Conservation (phyloP, 306 rosid species). For the Mucuna pruriens region DNA sequence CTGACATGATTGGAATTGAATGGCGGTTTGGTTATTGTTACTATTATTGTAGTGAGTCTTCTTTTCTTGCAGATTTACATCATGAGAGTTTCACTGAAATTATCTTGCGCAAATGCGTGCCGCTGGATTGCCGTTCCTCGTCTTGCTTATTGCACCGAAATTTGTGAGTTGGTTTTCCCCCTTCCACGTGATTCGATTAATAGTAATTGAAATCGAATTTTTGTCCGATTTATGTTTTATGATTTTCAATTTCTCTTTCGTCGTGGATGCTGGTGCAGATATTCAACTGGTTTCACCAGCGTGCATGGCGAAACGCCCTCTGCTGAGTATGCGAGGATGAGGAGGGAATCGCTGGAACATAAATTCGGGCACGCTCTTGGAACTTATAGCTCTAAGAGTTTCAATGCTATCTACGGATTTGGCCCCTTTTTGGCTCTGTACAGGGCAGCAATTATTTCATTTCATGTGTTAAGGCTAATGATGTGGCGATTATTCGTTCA, state of each 20-base stretch:
- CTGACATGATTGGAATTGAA: conserved; percentile 24
- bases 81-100: conserved; percentile 40
- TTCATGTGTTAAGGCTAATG: conserved; percentile 75
- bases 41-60: neutral
- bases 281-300: conserved; percentile 82
- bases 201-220: neutral
- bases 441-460: conserved; percentile 88
- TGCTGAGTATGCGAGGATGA: conserved; percentile 85
- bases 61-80: conserved; percentile 54
- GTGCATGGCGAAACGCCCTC: conserved; percentile 95
- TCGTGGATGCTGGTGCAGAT: conserved; percentile 56
- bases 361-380: conserved; percentile 83
- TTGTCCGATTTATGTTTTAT: neutral
- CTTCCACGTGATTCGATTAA: neutral
- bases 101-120: conserved; percentile 50
- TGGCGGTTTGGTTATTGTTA: conserved; percentile 8
- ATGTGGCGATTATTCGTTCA: conserved; percentile 73
- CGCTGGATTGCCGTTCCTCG: conserved; percentile 49
- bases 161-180: conserved; percentile 56
- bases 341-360: conserved; percentile 84
- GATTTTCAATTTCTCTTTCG: neutral
- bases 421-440: conserved; percentile 90
- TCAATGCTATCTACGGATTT: conserved; percentile 64
- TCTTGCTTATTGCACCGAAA: conserved; percentile 55
- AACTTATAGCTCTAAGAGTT: conserved; percentile 66